These are phyloP conservation scores for Penicillium sp. DNA, from an alignment of 2,329 filamentous ascomycete genomes.

Conservation along the genomic window DNA sequence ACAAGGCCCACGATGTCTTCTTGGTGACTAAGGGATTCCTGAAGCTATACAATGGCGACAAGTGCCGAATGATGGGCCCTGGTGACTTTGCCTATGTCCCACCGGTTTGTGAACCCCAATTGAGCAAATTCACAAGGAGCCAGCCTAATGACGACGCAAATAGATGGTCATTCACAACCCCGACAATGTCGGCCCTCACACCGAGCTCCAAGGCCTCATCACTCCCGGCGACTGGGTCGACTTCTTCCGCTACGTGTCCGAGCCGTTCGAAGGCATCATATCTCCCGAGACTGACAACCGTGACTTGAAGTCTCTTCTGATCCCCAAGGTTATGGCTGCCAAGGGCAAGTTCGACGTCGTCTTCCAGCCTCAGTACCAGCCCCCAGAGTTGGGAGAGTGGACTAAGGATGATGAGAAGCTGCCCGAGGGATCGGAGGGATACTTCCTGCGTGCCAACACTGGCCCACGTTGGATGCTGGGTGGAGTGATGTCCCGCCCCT, in stretches of 20 bases:
- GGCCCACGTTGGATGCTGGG: constrained; percentile 35
- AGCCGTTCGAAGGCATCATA: constrained; percentile 52
- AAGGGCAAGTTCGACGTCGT: constrained; percentile 58
- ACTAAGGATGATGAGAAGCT: constrained; percentile 25
- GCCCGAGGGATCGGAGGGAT: constrained; percentile 37
- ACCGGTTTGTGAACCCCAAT: constrained; percentile 44
- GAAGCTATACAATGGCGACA: constrained; percentile 60
- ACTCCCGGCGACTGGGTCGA: constrained; percentile 61
- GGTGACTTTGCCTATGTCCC: constrained; percentile 61
- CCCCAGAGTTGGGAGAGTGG: constrained; percentile 40
- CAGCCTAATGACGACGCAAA: neutral
- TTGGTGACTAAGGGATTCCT: constrained; percentile 56
- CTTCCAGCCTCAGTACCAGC: constrained; percentile 51
- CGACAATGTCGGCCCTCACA: constrained; percentile 55
- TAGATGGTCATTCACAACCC: constrained; percentile 55
- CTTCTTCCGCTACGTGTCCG: constrained; percentile 60
- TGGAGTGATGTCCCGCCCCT: constrained; percentile 42
- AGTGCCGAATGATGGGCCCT: constrained; percentile 54
- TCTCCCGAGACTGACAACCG: constrained; percentile 56
- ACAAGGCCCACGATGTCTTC: constrained; percentile 59
- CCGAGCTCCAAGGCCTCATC: constrained; percentile 56
- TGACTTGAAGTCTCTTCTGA: constrained; percentile 51
- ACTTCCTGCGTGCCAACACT: constrained; percentile 54
- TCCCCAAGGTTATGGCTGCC: constrained; percentile 58
- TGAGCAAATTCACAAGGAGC: constrained; percentile 24